Conservation (phyloP, 345 rosid genomes). For the Acer saccharum region DNA sequence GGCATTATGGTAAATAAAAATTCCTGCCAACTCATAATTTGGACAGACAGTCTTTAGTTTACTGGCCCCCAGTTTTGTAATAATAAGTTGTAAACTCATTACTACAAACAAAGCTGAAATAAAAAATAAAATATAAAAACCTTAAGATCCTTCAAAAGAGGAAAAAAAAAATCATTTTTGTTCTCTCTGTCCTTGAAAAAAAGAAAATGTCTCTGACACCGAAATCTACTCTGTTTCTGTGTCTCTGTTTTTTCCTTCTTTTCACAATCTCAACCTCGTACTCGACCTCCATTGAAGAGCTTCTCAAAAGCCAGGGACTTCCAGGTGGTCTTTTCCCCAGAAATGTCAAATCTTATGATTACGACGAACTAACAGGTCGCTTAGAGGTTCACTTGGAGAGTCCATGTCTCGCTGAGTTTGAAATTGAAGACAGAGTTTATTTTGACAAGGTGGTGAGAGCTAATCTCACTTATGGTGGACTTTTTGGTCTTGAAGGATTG, state of each 20-base stretch:
- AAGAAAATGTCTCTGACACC: constrained; percentile 43
- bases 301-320: constrained; percentile 71
- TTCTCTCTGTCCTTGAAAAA: constrained; percentile 24
- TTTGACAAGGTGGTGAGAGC: constrained; percentile 74
- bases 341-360: constrained; percentile 57
- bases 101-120: too few relatives aligned
- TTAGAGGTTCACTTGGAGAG: constrained; percentile 64
- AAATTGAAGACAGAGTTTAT: constrained; percentile 66
- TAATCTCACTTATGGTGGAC: constrained; percentile 83
- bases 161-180: background rate
- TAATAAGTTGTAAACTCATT: background rate
- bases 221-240: constrained; percentile 23
- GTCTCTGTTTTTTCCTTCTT: constrained; percentile 26
- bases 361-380: constrained; percentile 46
- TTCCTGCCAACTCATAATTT: too few relatives aligned
- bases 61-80: too few relatives aligned
- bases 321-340: constrained; percentile 84
- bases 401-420: constrained; percentile 80
- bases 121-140: too few relatives aligned
- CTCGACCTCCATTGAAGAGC: constrained; percentile 52
- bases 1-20: too few relatives aligned
- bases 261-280: constrained; percentile 25
- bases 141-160: too few relatives aligned
- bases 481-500: constrained; percentile 74
- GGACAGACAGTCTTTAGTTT: too few relatives aligned